Evolutionary conservation across 164 flowering plant species (phyloP).

Genomic region (Echeveria elegans): DNA sequence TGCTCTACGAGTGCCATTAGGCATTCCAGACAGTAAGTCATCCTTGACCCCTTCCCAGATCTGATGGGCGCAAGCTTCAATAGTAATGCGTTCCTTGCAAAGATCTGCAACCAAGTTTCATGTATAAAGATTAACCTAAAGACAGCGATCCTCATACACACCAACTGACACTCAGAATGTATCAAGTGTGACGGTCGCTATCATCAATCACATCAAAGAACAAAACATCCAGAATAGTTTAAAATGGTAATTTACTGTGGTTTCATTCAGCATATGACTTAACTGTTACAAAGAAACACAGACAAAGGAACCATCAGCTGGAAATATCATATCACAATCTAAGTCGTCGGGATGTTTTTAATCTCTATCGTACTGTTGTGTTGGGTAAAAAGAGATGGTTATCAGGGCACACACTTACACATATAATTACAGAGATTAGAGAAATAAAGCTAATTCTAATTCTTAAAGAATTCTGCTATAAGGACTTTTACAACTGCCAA

Average conservation of each 20-base stretch:
- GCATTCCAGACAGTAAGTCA: conserved; percentile 74
- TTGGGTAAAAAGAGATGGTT: too few species aligned
- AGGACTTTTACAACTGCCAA: too few species aligned
- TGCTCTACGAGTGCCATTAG: conserved; percentile 82
- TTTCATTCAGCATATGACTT: not conserved
- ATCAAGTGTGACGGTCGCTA: not conserved
- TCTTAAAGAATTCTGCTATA: too few species aligned
- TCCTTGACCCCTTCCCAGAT: conserved; percentile 38
- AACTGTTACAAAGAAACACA: not conserved
- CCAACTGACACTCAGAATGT: not conserved
- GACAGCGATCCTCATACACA: not conserved
- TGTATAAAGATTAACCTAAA: not conserved
- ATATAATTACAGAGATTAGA: not conserved
- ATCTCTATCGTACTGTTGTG: too few species aligned
- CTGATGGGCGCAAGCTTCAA: conserved; percentile 42
- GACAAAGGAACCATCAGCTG: not conserved
- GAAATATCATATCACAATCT: not conserved
- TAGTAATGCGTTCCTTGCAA: conserved; percentile 35
- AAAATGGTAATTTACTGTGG: not conserved
- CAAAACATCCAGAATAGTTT: not conserved
- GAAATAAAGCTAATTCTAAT: not conserved
- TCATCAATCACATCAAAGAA: not conserved
- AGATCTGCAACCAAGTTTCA: conserved; percentile 37
- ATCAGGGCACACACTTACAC: not conserved
- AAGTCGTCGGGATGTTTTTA: too few species aligned